Base-by-base conservation (phyloP, 805 yeast genomes). In the Scheffersomyces stipitis region DNA sequence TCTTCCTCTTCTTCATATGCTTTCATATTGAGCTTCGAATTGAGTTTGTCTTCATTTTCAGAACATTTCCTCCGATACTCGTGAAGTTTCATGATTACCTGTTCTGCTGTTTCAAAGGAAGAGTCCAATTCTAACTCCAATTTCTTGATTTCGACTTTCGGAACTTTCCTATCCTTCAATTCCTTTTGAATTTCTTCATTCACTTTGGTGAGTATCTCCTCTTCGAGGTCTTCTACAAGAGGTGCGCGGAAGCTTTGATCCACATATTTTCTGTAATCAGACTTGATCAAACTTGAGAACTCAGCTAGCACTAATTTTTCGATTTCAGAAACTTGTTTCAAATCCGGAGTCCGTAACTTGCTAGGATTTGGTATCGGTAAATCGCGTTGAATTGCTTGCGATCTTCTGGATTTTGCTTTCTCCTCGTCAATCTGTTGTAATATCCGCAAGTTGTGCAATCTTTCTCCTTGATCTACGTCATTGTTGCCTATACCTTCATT, bases 321-420 rank as follows among this genome's bases (percentile, higher is more conserved):
- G 3, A 58, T 23, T 2, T 29, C 42, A 2, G 28, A 18, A 6
- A 22, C 13, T 4, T 30, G 28, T 8, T 26, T 23, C 7, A 17
- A 23, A 4, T 32, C 37, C 2, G 26, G n/a, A 1, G 30, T 30
- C 15, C 18, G 16, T 16, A 37, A 15, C 26, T n/a, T 34, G n/a
- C 10, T 32, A 1, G 60, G 63, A 31, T 61, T 33, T 1, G 79
- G 80, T 10, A 74, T 60, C 0, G 66, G 62, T 6, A 80, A 59
- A 0, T 65, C 73, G 33, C 56, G 53, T 47, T 73, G 77, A 1
- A 76, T 55, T 1, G 64, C 80, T 39, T 62, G 69, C 0, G 83
- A 73, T 32, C 78, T 49, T 27, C 78, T 54, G 5, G 61, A 45
- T 24, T 52, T 55, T 4, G 62, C 54, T 37, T 50, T 51, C 36